These are phyloP conservation scores for Gelatoporia subvermispora DNA, from an alignment of 768 basidiomycete species.

Conservation along the genomic window DNA sequence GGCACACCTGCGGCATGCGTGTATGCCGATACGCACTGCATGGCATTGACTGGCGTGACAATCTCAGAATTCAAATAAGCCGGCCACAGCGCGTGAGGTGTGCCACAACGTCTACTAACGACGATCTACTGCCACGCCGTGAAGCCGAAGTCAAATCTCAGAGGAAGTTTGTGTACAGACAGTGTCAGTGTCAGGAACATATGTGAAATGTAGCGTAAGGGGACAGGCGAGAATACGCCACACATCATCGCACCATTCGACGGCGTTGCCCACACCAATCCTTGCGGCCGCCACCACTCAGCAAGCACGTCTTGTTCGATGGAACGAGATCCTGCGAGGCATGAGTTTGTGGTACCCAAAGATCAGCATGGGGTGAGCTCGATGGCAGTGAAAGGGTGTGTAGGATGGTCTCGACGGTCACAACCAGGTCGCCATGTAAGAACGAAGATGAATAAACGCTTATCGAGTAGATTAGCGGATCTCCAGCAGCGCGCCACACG, in stretches of 20 bases:
- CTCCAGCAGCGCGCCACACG: too few species aligned
- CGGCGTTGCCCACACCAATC: conserved; percentile 21
- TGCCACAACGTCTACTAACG: neutral
- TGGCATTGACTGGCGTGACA: neutral
- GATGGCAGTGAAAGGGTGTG: too few species aligned
- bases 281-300: conserved; percentile 27
- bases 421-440: too few species aligned
- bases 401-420: too few species aligned
- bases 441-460: too few species aligned
- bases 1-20: too few species aligned
- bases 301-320: conserved; percentile 12
- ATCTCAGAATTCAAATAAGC: neutral
- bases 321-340: conserved; percentile 9
- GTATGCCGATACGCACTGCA: neutral
- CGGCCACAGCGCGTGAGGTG: neutral
- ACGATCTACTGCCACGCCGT: neutral
- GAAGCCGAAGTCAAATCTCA: too few species aligned
- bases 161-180: neutral
- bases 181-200: too few species aligned
- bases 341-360: conserved; percentile 19
- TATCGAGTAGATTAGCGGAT: too few species aligned
- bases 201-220: too few species aligned
- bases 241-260: conserved; percentile 5
- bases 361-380: too few species aligned
- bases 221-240: neutral